Evolutionary conservation across 169 alveolate species (phyloP), one percentile per base, ranked within the genome.

Genomic region (Plasmodium vivax): DNA sequence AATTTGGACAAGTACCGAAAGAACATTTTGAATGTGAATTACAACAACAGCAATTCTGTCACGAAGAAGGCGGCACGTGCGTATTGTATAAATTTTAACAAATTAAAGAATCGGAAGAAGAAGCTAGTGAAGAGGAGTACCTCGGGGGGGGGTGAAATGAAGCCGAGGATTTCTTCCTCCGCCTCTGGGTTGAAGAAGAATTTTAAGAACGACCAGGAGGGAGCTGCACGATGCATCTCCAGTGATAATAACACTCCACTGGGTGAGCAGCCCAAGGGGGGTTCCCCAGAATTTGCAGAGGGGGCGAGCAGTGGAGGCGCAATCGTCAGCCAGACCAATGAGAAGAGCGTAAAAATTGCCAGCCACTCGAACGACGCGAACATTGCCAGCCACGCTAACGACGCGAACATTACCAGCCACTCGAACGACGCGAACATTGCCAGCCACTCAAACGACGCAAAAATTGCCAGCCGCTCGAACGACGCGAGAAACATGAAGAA

Each of bases 1-100:
- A 90, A 90, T 12, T 23, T 90, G 47, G 94, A 80, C 68, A 90
- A 80, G 45, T 90, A 90, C 47, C 51, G 90, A 90, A 80, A 72
- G 36, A 68, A 90, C 54, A 80, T 90, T 80, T 32, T 90, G 45
- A 90, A 90, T 47, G 90, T 90, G 36, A 90, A 90, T 36, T 90
- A 90, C 36, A 90, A 90, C 45, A 80, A 80, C 36, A 80, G 51
- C 43, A 90, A 90, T 30, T 80, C 94, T 10, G 36, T 90, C 32
- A 90, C 83, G 16, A 79, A 41, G 32, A 90, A 68, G 43, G 73
- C 32, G 43, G 73, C 32, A 27, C 68, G 47, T 27, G 73, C 83
- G 16, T 68, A 90, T 90, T 90, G 94, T 41, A 90, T 90, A 23
- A 90, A 90, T 62, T 68, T 80, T 34, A 68, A 80, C 32, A 90